These are phyloP conservation scores for Cladosporium sp. DNA, from an alignment of 2,329 filamentous ascomycete genomes.

Conservation along the genomic window DNA sequence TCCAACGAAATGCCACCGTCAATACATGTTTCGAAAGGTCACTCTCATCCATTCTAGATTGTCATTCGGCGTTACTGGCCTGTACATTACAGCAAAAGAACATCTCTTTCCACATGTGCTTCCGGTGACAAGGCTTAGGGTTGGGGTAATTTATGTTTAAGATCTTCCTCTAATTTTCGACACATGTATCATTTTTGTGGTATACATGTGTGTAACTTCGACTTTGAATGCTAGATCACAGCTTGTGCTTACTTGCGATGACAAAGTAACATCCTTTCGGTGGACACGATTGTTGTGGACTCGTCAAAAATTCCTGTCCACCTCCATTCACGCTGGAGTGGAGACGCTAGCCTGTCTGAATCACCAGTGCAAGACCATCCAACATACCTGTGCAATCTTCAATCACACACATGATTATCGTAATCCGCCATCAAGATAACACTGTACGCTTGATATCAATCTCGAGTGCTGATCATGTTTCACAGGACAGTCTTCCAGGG, in stretches of 20 bases:
- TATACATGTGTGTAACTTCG: too few species aligned
- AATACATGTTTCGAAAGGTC: neutral
- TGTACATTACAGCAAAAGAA: neutral
- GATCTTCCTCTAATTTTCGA: neutral
- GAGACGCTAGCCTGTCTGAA: too few species aligned
- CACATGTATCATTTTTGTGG: too few species aligned
- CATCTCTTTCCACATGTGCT: neutral
- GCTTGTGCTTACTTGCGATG: neutral
- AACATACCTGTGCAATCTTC: neutral
- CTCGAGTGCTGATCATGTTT: neutral
- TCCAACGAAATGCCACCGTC: neutral
- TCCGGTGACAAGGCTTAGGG: neutral
- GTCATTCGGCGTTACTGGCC: neutral
- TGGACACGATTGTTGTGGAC: neutral
- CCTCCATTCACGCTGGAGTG: too few species aligned
- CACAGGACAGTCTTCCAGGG: neutral
- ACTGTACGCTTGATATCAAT: neutral
- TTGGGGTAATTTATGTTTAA: neutral
- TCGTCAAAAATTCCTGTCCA: too few species aligned
- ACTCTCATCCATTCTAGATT: neutral
- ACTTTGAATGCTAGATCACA: too few species aligned
- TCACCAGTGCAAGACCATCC: neutral
- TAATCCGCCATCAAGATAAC: neutral
- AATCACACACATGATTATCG: neutral
- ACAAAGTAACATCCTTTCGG: neutral